A percentile compares a stretch with the other conserved stretches of the same genome.
phyloP scores from a whole-genome alignment of 1,284 basidiomycete species.

The Boletus sp. region DNA sequence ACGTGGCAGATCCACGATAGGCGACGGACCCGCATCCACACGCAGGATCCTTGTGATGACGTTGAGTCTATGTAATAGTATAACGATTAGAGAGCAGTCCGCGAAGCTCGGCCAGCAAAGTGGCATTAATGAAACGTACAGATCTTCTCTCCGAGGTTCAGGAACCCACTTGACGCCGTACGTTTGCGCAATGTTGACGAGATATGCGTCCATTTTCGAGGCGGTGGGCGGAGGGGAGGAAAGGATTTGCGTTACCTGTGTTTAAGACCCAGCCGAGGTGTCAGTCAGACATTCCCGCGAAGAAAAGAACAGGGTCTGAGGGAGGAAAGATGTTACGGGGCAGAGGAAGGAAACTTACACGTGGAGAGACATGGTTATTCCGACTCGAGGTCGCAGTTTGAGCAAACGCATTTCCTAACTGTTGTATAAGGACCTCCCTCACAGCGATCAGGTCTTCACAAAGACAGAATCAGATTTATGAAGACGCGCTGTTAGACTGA shows the following conservation, averaged over 20 bases:
- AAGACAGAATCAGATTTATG: neutral
- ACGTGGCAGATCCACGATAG: slow-evolving; percentile 53
- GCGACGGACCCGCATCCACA: slow-evolving; percentile 36
- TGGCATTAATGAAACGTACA: slow-evolving; percentile 40
- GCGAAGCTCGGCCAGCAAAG: neutral
- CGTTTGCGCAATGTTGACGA: slow-evolving; percentile 49
- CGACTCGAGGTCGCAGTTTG: slow-evolving; percentile 49
- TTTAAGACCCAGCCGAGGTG: slow-evolving; percentile 8
- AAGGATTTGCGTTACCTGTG: slow-evolving; percentile 48
- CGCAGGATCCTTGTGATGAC: slow-evolving; percentile 58
- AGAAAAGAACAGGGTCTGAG: neutral
- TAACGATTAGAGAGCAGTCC: neutral
- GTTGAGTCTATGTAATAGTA: slow-evolving; percentile 40
- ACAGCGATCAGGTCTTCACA: slow-evolving; percentile 52
- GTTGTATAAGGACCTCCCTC: slow-evolving; percentile 51
- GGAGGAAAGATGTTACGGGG: neutral
- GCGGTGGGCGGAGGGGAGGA: slow-evolving; percentile 52
- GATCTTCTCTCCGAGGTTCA: slow-evolving; percentile 54
- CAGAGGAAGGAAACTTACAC: slow-evolving; percentile 35
- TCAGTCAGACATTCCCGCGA: neutral
- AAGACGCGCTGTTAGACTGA: neutral
- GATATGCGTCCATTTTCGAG: slow-evolving; percentile 50
- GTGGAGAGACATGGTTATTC: slow-evolving; percentile 52
- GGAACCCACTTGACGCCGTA: slow-evolving; percentile 61
- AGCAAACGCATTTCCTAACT: slow-evolving; percentile 54